These are phyloP conservation scores for Pseudomassariella vexata DNA, from an alignment of 2,329 filamentous ascomycete genomes.

Conservation along the genomic window DNA sequence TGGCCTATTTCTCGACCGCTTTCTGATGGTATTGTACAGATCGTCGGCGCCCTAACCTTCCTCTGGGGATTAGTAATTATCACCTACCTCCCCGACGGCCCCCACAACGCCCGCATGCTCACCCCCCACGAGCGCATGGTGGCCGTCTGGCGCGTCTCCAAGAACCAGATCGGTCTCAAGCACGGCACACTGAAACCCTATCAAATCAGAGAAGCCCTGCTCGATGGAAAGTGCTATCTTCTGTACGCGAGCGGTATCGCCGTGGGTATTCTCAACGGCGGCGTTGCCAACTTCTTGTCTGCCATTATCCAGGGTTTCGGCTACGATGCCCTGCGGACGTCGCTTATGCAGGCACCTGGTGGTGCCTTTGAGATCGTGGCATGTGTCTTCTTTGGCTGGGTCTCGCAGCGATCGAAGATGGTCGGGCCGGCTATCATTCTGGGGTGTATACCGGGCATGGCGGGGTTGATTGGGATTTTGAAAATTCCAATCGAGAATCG, in stretches of 20 bases:
- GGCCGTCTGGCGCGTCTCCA: constrained; percentile 31
- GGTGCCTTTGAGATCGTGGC: constrained; percentile 25
- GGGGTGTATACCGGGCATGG: constrained; percentile 24
- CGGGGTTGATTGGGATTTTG: constrained; percentile 42
- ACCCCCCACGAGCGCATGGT: constrained; percentile 30
- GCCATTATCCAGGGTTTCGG: constrained; percentile 29
- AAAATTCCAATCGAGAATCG: constrained; percentile 38
- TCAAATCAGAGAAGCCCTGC: constrained; percentile 8
- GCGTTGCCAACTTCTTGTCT: constrained; percentile 41
- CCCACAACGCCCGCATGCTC: constrained; percentile 29
- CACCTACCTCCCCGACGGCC: constrained; percentile 29
- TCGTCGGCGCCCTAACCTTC: constrained; percentile 27
- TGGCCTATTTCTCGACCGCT: not conserved
- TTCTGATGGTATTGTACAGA: constrained; percentile 9
- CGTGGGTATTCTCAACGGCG: constrained; percentile 43
- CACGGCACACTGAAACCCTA: constrained; percentile 25
- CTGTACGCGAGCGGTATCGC: constrained; percentile 33
- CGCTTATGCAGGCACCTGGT: constrained; percentile 34
- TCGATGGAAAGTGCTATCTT: constrained; percentile 28
- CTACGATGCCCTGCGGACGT: constrained; percentile 28
- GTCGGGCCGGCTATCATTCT: constrained; percentile 14
- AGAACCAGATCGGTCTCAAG: constrained; percentile 35
- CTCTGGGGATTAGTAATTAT: constrained; percentile 15
- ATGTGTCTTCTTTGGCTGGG: constrained; percentile 29
- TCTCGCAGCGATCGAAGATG: constrained; percentile 37